phyloP scores from a whole-genome alignment of 352 stramenopile genomes.

The Pythium graminicola region DNA sequence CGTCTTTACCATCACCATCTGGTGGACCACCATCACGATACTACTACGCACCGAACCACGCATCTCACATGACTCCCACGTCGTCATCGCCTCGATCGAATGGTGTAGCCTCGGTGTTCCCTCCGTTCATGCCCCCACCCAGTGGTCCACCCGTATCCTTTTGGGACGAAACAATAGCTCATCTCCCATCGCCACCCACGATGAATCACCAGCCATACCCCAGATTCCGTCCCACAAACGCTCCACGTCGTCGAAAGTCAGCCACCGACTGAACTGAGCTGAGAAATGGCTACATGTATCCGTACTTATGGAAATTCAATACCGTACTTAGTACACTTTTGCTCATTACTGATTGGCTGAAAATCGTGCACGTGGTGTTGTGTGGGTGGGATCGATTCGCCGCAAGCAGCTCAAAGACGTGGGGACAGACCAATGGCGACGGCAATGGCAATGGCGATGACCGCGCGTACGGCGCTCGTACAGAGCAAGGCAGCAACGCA shows the following conservation, averaged over 20 bases:
- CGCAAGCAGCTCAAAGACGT: constrained; percentile 9
- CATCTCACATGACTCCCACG: too few species aligned
- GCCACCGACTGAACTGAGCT: background rate
- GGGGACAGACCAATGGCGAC: background rate
- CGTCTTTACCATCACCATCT: background rate
- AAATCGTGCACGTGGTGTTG: constrained; percentile 5
- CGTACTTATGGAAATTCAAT: constrained; percentile 13
- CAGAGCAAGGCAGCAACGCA: constrained; percentile 10
- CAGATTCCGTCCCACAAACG: constrained; percentile 4
- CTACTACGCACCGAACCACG: constrained; percentile 32
- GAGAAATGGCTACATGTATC: constrained; percentile 1
- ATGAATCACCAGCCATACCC: constrained; percentile 8
- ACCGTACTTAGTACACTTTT: constrained; percentile 6
- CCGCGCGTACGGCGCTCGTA: constrained; percentile 20
- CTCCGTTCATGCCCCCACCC: constrained; percentile 16
- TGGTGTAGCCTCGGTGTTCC: constrained; percentile 5
- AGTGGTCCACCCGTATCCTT: constrained; percentile 16
- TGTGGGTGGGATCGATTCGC: constrained; percentile 23
- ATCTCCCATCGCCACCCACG: background rate
- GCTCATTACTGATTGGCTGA: constrained; percentile 19
- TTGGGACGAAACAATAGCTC: constrained; percentile 7
- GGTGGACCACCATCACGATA: constrained; percentile 30
- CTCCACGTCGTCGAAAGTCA: too few species aligned
- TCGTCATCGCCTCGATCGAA: constrained; percentile 16
- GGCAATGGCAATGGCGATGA: constrained; percentile 22